Base-by-base conservation (phyloP, 768 basidiomycete genomes). In the Mycena haematopus region DNA sequence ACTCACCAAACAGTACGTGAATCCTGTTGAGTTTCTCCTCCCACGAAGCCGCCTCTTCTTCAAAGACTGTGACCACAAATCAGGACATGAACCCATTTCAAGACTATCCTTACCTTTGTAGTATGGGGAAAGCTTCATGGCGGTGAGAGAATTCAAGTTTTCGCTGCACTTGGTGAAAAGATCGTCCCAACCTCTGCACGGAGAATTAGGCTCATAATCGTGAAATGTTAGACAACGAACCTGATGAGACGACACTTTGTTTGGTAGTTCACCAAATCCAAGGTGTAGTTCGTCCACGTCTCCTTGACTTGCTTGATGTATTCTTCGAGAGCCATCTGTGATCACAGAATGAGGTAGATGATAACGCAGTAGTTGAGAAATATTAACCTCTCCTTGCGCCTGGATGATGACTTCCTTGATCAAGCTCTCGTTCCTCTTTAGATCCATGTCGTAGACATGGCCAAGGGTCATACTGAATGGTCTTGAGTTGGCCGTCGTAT, bases 111-210 rank as follows among this genome's bases (percentile, higher is more conserved):
- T 25, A 91, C 93, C 95, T 84, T 97, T 96, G 77, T 98, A 99
- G 72, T 99, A 98, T 0, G 97, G 97, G 9, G 97, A 99, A 29
- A 97, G 76, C 73, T 96, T 96, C 97, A 99, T 99, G 1, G 97
- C 96, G 3, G 88, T 87, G 42, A 99, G 82, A 0, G 96, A 98
- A 72, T 97, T 99, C 70, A 99, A 73, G 72, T 99, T 97, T 76
- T 99, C 97, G 68, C 93, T 89, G 74, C 97, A 99, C 76, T 97
- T 98, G 76, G 86, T 94, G 79, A 98, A 96, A 27, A 97, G 80
- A 55, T 98, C 96, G 72, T 98, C 96, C 95, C 95, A 98, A 21
- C 94, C 95, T n/a, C 95, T 94, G 69, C 11, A 35, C 6, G 14
- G 52, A 31, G 25, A 35, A 61, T 36, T 65, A 55, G 57, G 27